Evolutionary conservation across 768 basidiomycete species (phyloP), one percentile per base, ranked within the genome.

Genomic region (Suillus subluteus): DNA sequence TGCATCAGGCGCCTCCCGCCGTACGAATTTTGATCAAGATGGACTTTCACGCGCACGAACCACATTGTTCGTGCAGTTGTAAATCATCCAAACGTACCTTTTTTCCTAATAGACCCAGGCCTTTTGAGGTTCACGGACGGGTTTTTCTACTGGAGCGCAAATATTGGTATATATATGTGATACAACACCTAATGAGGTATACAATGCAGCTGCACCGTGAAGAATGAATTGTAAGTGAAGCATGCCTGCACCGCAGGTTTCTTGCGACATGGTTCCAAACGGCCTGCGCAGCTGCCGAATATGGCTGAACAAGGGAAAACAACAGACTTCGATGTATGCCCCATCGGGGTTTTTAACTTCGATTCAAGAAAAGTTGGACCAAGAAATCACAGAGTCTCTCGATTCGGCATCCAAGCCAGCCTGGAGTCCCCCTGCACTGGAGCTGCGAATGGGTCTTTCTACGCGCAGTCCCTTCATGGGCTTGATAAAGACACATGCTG

Each of bases 401-500:
- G 81, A 74, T 6, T 61, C 58, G 0, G 30, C 21, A 5, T 81
- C 78, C 6, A 73, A 79, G 40, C 85, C 84, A 68, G 86, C 69
- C 68, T 86, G 80, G 52, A 91, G 83, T 9, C 84, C 87, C 7
- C 74, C 65, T 15, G 73, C 63, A 67, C 88, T 90, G 52, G 81
- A 75, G 61, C 80, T 86, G 38, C 92, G 85, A 70, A 90, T 78
- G 1, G 92, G 91, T 26, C 92, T 82, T 69, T 88, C 86, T 5
- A 86, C 83, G 46, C 81, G 77, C 64, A 89, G 79, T 4, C 88
- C 89, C 67, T 86, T 84, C 58, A 84, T 82, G 41, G 88, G 84
- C 71, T 87, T 87, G 68, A 87, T 64, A 82, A 94, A 92, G 73
- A 86, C 88, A 91, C 91, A 94, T 7, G 89, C 86, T 13, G 92